Base-by-base conservation (phyloP, 129 eudicot genomes). In the Chrysanthemum lavandulifolium region DNA sequence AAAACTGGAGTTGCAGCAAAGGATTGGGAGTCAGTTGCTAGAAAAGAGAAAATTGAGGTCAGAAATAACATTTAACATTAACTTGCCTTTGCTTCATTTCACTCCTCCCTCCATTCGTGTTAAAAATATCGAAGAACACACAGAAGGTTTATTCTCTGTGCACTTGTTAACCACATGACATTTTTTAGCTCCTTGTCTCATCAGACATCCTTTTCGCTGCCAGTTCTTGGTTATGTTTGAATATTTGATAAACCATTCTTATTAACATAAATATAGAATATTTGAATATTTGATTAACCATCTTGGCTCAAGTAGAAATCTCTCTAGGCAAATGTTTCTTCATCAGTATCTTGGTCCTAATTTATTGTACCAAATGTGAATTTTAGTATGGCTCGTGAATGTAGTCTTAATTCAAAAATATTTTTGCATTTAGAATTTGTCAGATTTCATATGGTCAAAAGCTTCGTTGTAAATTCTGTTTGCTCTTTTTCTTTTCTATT, bases 1-100 rank as follows among this genome's bases (percentile, higher is more conserved):
- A 92, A 90, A 84, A 92, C 84, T 16, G 98, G 98, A 70, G 74
- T 92, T 76, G 98, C 96, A 56, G 96, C 98, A 50, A 92, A 86
- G 80, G 97, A 92, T 84, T 92, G 97, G 96, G 97, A 92, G 18
- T 85, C 96, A 0, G 88, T 89, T 78, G 96, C 98, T 7, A 87
- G 87, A 49, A 89, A 85, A 76, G 96, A 92, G 80, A 87, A 89
- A 73, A 87, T 92, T 73, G 98, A 92, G 95, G 98, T 92, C 62
- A 29, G 86, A 16, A 27, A 78, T 65, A 27, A 65, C 55, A 27
- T 43, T 9, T 25, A 1, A 27, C 73, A 75, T 57, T 65, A 52
- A 29, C 19, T 23, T 72, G 61, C 36, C 72, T 64, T 40, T 52
- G 53, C 68, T 33, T 52, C 31, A 63, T 53, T 49, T 29, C 19